phyloP scores from a whole-genome alignment of 192 early-diverging fungal species.

The Backusella circina region DNA sequence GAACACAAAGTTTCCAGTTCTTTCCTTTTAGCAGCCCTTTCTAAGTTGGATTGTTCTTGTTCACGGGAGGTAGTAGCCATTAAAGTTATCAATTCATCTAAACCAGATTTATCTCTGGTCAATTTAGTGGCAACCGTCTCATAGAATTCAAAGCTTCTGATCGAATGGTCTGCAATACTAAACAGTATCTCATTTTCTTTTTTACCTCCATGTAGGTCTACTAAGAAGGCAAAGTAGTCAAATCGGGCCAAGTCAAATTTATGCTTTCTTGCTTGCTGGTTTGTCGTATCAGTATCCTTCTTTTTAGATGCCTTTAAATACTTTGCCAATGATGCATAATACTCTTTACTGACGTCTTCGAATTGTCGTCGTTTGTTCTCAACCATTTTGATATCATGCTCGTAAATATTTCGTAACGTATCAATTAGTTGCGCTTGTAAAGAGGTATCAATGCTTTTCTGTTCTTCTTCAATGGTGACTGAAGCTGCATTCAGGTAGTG shows the following conservation, averaged over 20 bases:
- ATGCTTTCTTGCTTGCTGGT: conserved; percentile 46
- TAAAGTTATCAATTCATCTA: conserved; percentile 19
- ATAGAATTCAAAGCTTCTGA: conserved; percentile 46
- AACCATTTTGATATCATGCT: conserved; percentile 54
- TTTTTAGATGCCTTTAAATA: conserved; percentile 43
- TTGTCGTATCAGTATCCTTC: not conserved
- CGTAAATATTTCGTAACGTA: conserved; percentile 50
- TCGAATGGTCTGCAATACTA: conserved; percentile 46
- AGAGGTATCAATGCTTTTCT: not conserved
- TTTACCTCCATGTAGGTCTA: conserved; percentile 54
- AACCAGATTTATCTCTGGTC: conserved; percentile 32
- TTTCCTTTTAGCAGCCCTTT: conserved; percentile 49
- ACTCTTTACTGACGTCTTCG: conserved; percentile 28
- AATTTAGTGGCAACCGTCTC: conserved; percentile 33
- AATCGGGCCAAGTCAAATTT: conserved; percentile 62
- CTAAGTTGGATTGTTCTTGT: conserved; percentile 42
- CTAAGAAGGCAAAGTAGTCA: conserved; percentile 48
- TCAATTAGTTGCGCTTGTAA: conserved; percentile 36
- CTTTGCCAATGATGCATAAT: conserved; percentile 40
- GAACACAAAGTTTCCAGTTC: not conserved
- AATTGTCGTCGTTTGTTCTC: conserved; percentile 55
- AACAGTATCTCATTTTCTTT: conserved; percentile 57
- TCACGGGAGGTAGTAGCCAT: conserved; percentile 22
- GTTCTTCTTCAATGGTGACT: not conserved
- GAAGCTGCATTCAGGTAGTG: conserved; percentile 19